Evolutionary conservation across 768 basidiomycete species (phyloP), one percentile per base, ranked within the genome.

Genomic region (Agaricus sinodeliciosus): DNA sequence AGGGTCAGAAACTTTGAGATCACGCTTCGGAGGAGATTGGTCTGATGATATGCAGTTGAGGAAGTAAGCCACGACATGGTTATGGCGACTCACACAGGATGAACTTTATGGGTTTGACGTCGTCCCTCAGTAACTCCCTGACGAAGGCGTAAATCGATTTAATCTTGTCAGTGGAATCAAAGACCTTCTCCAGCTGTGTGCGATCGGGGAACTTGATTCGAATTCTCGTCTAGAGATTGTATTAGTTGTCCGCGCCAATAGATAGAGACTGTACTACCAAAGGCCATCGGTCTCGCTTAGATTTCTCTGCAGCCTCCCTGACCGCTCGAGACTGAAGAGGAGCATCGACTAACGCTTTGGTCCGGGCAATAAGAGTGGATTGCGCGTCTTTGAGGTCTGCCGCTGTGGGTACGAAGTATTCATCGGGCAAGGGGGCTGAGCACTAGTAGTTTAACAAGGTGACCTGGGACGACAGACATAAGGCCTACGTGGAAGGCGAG

Each of bases 91-190:
- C 60, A 94, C 92, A 94, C 36, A 95, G 74, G 36, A 92, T 75
- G 61, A 93, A 95, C 60, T 91, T 90, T 67, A 81, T 80, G 3
- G 83, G 76, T 63, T 88, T 82, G 42, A 84, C 80, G 56, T 91
- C 88, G 51, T 89, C 87, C 40, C 80, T 71, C 31, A 95, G 70
- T 18, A 80, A 79, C 28, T 73, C 69, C 31, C 85, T 79, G 48
- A 93, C 90, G 57, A 94, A 94, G 9, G 87, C 88, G 63, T 95
- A 94, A 8, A 95, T 80, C 2, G 85, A 74, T 46, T 79, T 78
- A 47, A 95, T 90, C 65, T 87, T 93, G 67, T 83, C 80, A 3
- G 78, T 78, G 5, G 92, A 93, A 3, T 82, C 75, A 62, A 94
- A 94, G 0, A 69, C 67, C 59, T 81, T 84, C 69, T 95, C 92